Conservation (phyloP, 2,329 filamentous ascomycete genomes). For the Curvularia verruculosa region DNA sequence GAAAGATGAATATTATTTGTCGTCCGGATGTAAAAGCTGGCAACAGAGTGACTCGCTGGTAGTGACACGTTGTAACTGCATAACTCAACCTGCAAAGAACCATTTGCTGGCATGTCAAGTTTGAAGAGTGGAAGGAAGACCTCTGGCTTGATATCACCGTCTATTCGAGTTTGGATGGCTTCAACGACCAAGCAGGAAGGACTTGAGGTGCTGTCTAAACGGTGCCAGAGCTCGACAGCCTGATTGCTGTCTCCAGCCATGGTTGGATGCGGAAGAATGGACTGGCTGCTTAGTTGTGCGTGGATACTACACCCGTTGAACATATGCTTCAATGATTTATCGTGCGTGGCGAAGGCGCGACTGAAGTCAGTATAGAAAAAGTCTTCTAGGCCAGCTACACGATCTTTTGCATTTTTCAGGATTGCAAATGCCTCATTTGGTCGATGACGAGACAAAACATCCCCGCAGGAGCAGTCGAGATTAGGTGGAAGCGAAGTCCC, state of each 20-base stretch:
- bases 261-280: constrained; percentile 35
- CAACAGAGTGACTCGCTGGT: neutral
- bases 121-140: constrained; percentile 38
- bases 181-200: constrained; percentile 29
- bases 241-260: neutral
- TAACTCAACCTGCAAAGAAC: constrained; percentile 27
- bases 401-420: constrained; percentile 34
- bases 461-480: constrained; percentile 45
- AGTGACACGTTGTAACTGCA: constrained; percentile 13
- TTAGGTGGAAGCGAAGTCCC: constrained; percentile 34
- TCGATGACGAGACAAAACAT: constrained; percentile 25
- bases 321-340: constrained; percentile 17
- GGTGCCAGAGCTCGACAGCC: constrained; percentile 16
- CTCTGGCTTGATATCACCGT: constrained; percentile 1
- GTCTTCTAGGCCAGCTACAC: constrained; percentile 41
- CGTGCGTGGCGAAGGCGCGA: constrained; percentile 37
- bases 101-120: constrained; percentile 42
- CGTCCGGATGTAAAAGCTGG: constrained; percentile 28
- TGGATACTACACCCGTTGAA: constrained; percentile 28
- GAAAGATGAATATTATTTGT: constrained; percentile 2
- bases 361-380: constrained; percentile 51
- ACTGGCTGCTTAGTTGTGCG: constrained; percentile 44
- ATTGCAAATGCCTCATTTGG: constrained; percentile 36
- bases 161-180: neutral
- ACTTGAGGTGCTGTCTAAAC: constrained; percentile 16